Conservation (phyloP, 768 basidiomycete genomes). For the Mrakia hoshinonis region DNA sequence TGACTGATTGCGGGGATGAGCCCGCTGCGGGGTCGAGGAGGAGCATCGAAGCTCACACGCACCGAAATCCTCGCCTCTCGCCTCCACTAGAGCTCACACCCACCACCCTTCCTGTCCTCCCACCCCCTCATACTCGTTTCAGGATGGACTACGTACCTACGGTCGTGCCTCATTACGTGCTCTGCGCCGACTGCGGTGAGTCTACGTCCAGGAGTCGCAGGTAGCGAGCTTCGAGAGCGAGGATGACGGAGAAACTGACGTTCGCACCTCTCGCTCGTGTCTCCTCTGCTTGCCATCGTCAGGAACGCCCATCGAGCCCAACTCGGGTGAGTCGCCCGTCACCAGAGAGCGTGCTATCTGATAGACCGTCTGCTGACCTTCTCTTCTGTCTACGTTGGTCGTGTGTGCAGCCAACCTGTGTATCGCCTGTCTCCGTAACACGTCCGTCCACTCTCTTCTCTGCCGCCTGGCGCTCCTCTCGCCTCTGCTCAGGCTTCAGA, state of each 20-base stretch:
- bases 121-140: neutral
- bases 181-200: slow-evolving; percentile 82
- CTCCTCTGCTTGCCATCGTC: neutral
- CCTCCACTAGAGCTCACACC: neutral
- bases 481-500: no score
- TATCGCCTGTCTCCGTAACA: slow-evolving; percentile 77
- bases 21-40: no score
- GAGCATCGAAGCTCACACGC: slow-evolving; percentile 40
- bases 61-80: neutral
- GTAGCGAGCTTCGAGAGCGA: neutral
- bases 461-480: neutral
- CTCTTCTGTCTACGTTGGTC: neutral
- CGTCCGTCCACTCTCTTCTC: slow-evolving; percentile 46
- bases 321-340: slow-evolving; percentile 48
- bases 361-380: neutral
- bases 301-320: slow-evolving; percentile 81
- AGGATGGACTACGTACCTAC: slow-evolving; percentile 70
- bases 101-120: neutral
- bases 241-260: slow-evolving; percentile 14
- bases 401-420: slow-evolving; percentile 59
- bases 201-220: neutral
- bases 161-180: slow-evolving; percentile 68
- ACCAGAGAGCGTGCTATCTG: neutral
- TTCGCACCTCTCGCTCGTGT: neutral
- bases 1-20: no score